Evolutionary conservation across 2,329 filamentous ascomycete genomes (phyloP), one percentile per base, ranked within the genome.

Genomic region (Penicillium sp.): DNA sequence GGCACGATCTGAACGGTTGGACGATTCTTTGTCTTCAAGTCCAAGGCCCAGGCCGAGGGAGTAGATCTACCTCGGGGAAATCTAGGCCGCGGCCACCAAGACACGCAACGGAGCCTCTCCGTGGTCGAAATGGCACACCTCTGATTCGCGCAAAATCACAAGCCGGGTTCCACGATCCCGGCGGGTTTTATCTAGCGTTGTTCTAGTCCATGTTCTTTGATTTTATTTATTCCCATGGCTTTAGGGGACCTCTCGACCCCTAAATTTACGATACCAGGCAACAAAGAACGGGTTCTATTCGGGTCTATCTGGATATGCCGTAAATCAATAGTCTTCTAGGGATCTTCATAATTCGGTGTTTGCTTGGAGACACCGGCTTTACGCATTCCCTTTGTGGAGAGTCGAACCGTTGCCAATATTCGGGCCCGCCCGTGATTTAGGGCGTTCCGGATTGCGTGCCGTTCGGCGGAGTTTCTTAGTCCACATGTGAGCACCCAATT

Each of bases 101-200:
- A 44, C 38, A 36, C 33, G 44, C 42, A 24, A 39, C 31, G 45
- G 44, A 36, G n/a, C 22, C 18, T 25, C 50, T 45, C 40, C 50
- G 28, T 35, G 30, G 36, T 44, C 14, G 18, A 53, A 45, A 49
- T 42, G 22, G 41, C 33, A 11, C 20, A n/a, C 18, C 27, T 30
- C 20, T 58, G 54, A 58, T 58, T 58, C 42, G 56, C 35, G 56
- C 46, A 16, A 55, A 50, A 53, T 47, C 28, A 38, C 20, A 13
- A 30, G 46, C 11, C 39, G 39, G 20, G 25, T 48, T 48, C 46
- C 38, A 48, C 16, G 22, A 48, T 48, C 46, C 46, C 28, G 36
- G 39, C 38, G 8, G 8, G 14, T 11, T 20, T 38, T 38, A 8
- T 38, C 39, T 43, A 38, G 46, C 14, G 22, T 41, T n/a, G 7